Evolutionary conservation across 768 basidiomycete genomes (phyloP).

Genomic region (Leccinum disarticulatum): DNA sequence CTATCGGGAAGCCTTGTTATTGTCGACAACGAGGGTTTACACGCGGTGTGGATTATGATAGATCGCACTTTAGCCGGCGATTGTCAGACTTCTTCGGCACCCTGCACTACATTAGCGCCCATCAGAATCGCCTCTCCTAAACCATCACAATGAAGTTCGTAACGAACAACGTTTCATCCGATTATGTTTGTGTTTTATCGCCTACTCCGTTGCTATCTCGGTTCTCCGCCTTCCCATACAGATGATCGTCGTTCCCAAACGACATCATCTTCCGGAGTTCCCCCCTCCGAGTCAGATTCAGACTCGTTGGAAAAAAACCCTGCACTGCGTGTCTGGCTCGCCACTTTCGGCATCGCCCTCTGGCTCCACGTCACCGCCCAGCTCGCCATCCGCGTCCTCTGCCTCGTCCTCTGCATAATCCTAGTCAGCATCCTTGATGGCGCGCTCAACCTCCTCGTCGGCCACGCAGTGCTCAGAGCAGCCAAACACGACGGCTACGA

Average conservation of each 20-base stretch:
- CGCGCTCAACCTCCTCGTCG: constrained; percentile 12
- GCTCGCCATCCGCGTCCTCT: constrained; percentile 10
- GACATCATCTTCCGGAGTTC: background rate
- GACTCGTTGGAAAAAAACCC: background rate
- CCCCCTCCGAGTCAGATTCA: background rate
- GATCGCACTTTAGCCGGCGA: background rate
- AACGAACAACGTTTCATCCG: background rate
- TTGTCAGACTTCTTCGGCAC: background rate
- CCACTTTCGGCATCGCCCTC: constrained; percentile 11
- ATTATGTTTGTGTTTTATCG: constrained; percentile 15
- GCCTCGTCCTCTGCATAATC: constrained; percentile 4
- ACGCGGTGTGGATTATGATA: background rate
- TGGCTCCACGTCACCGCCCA: constrained; percentile 11
- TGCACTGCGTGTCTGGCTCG: constrained; percentile 11
- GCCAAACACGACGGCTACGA: constrained; percentile 14
- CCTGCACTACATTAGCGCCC: background rate
- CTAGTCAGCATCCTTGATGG: constrained; percentile 9
- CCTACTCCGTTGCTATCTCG: constrained; percentile 9
- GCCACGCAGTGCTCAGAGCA: constrained; percentile 14
- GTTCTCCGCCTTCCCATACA: background rate
- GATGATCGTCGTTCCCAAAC: background rate
- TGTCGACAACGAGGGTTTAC: background rate
- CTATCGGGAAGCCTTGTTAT: background rate
- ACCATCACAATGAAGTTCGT: background rate
- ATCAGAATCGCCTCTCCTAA: background rate